phyloP scores from a whole-genome alignment of 2,329 filamentous ascomycete genomes.

The Nakataea oryzae region DNA sequence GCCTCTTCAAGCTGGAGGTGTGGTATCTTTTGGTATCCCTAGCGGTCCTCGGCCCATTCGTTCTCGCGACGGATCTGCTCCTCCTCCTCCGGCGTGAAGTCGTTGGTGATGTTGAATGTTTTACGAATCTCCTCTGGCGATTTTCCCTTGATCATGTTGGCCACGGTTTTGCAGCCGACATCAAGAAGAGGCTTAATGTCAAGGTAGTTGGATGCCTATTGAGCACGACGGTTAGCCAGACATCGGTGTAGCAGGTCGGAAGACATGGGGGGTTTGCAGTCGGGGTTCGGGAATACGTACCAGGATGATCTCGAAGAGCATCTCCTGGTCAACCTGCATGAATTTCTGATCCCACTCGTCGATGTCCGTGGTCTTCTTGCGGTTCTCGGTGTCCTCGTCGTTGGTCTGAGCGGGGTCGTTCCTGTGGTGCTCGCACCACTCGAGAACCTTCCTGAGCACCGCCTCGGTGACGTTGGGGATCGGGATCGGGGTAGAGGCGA shows the following conservation, averaged over 20 bases:
- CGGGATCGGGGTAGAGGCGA: slow-evolving; percentile 61
- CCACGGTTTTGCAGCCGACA: slow-evolving; percentile 97
- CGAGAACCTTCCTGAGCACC: slow-evolving; percentile 90
- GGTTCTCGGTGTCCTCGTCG: slow-evolving; percentile 86
- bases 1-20: background rate
- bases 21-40: slow-evolving; percentile 17
- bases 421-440: slow-evolving; percentile 96
- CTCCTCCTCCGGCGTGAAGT: slow-evolving; percentile 98
- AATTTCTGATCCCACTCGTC: slow-evolving; percentile 99
- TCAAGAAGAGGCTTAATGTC: slow-evolving; percentile 98
- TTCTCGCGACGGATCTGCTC: slow-evolving; percentile 93
- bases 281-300: slow-evolving; percentile 37
- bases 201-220: slow-evolving; percentile 89
- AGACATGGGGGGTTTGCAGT: background rate
- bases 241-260: background rate
- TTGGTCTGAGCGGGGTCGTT: slow-evolving; percentile 70
- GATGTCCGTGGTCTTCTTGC: slow-evolving; percentile 98
- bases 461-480: slow-evolving; percentile 91
- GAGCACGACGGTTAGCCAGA: slow-evolving; percentile 12
- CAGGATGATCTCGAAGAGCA: slow-evolving; percentile 98
- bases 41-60: slow-evolving; percentile 82
- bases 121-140: slow-evolving; percentile 98
- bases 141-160: slow-evolving; percentile 99
- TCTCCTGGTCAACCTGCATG: slow-evolving; percentile 99
- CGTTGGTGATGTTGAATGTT: slow-evolving; percentile 99